Conservation (phyloP, 371 early-diverging fungal species). For the Umbelopsis sp. region DNA sequence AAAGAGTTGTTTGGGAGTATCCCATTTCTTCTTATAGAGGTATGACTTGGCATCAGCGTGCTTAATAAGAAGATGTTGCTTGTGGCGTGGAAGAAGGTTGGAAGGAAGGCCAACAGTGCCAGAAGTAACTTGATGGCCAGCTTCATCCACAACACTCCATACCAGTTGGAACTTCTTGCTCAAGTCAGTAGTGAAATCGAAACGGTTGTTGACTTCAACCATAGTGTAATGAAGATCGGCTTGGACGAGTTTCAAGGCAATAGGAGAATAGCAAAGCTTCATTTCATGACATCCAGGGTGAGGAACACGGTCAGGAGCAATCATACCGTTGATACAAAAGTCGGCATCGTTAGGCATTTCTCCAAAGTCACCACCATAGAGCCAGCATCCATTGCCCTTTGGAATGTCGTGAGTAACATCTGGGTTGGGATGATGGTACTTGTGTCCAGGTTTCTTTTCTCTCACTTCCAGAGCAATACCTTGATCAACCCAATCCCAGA, state of each 20-base stretch:
- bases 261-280: conserved; percentile 19
- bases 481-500: conserved; percentile 22
- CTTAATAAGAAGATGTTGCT: neutral
- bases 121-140: neutral
- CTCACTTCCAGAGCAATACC: conserved; percentile 16
- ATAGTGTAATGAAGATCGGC: neutral
- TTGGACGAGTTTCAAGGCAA: conserved; percentile 3
- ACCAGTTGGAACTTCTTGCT: neutral
- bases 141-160: conserved; percentile 2
- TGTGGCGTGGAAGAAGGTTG: neutral
- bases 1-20: conserved; percentile 2
- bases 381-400: conserved; percentile 6
- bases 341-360: conserved; percentile 8
- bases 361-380: conserved; percentile 21
- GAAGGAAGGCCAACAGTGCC: neutral
- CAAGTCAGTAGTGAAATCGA: conserved; percentile 5
- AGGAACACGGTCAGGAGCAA: conserved; percentile 12
- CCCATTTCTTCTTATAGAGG: neutral
- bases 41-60: neutral
- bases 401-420: conserved; percentile 3
- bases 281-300: conserved; percentile 18
- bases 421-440: neutral
- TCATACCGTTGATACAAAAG: conserved; percentile 18
- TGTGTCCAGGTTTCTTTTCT: neutral
- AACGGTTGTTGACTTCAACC: conserved; percentile 13